Conservation (phyloP, 345 rosid genomes). For the Gossypium sturtianum region DNA sequence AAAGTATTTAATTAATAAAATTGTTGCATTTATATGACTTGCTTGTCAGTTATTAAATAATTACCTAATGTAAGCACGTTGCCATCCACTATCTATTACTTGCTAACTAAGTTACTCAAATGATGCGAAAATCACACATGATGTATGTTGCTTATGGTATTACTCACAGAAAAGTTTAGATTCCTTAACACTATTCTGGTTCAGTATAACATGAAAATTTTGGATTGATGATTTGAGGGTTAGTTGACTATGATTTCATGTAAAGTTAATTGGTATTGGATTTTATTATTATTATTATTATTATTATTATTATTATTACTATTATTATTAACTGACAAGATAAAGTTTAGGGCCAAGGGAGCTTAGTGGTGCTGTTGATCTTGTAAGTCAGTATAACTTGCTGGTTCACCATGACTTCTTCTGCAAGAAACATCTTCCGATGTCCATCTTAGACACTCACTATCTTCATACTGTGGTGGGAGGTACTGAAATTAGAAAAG, state of each 20-base stretch:
- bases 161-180: background rate
- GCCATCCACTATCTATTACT: background rate
- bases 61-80: background rate
- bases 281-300: background rate
- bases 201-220: background rate
- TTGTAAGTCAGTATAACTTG: conserved; percentile 68
- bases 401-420: conserved; percentile 67
- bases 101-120: background rate
- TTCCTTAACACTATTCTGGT: too few relatives aligned
- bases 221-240: background rate
- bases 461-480: conserved; percentile 80
- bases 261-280: background rate
- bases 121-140: too few relatives aligned
- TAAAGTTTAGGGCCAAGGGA: conserved; percentile 60
- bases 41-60: background rate
- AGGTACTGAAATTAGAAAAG: conserved; percentile 77
- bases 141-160: too few relatives aligned
- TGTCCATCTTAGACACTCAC: conserved; percentile 63
- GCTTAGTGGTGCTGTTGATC: conserved; percentile 79
- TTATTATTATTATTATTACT: background rate
- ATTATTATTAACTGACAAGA: background rate
- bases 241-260: background rate
- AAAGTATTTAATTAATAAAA: background rate
- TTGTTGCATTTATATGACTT: background rate
- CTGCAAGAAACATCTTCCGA: conserved; percentile 78